Evolutionary conservation across 148 eudicot genomes (phyloP), one percentile per base, ranked within the genome.

Genomic region (Pouteria glomerata): DNA sequence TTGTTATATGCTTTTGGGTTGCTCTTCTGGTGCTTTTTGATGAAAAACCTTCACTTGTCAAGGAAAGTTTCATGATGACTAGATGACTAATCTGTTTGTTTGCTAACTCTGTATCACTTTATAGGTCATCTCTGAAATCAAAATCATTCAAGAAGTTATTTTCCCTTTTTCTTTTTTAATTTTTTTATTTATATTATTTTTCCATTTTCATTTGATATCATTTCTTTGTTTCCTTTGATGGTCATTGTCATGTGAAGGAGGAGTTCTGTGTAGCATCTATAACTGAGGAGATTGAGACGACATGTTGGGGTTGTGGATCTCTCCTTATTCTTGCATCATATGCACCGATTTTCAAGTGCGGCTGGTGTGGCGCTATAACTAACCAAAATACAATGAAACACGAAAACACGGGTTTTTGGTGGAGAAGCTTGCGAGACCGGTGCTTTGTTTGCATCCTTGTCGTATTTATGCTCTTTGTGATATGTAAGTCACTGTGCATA

Each of bases 311-410:
- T 34, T 95, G 99, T 85, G 99, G 99, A 55, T 86, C 86, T 70
- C 94, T 86, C 63, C 92, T 92, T 80, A 63, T 87, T 79, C 89
- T 95, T 72, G 79, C 97, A 77, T 84, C 94, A 59, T 79, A 85
- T 69, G 90, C 89, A 33, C 88, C 97, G 47, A 67, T 88, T 69
- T 95, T 84, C 81, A 95, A 88, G 80, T 95, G 99, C 70, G 94
- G 90, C 42, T 95, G 99, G 99, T 95, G 99, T 78, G 99, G 97
- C 81, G 97, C 99, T 21, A 84, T 91, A 78, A 95, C 94, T 47
- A 86, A 89, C 70, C 90, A 83, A 70, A 82, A 92, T 70, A 80
- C 80, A 55, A 21, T 63, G 41, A 83, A 73, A 74, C 34, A 21
- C 58, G 85, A 88, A 45, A 74, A 78, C 63, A 82, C 82, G 71